Evolutionary conservation across 1,284 basidiomycete species (phyloP).

Genomic region (Vanrija pseudolonga): DNA sequence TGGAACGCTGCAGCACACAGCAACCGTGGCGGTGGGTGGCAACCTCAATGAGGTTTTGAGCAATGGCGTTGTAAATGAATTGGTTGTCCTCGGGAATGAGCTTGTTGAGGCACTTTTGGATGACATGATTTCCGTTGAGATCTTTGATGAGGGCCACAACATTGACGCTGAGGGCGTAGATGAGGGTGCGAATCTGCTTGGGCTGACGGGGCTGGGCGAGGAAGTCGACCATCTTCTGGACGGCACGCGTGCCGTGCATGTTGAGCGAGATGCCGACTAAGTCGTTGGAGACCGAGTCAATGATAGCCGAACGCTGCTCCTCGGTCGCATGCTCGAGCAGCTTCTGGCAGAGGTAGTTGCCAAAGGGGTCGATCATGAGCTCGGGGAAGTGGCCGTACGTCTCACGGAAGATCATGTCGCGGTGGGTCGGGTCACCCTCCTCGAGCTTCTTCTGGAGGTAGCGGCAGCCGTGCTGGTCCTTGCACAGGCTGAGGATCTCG

Average conservation of each 20-base stretch:
- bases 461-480: conserved; percentile 98
- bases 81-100: conserved; percentile 97
- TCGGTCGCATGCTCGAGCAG: conserved; percentile 96
- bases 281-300: conserved; percentile 95
- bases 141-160: conserved; percentile 99
- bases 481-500: conserved; percentile 89
- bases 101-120: conserved; percentile 99
- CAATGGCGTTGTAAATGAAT: conserved; percentile 99
- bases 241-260: conserved; percentile 99
- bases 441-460: conserved; percentile 99
- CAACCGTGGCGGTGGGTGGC: conserved; percentile 99
- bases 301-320: conserved; percentile 94
- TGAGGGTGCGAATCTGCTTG: conserved; percentile 92
- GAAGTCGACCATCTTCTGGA: conserved; percentile 99
- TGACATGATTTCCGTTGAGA: conserved; percentile 96
- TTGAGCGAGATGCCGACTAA: conserved; percentile 97
- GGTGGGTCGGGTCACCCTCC: conserved; percentile 86
- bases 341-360: conserved; percentile 99
- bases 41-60: conserved; percentile 97
- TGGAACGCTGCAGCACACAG: conserved; percentile 96
- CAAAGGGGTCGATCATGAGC: conserved; percentile 99
- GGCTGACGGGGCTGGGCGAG: conserved; percentile 86
- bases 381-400: conserved; percentile 98
- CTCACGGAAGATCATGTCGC: conserved; percentile 99
- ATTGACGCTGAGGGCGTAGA: conserved; percentile 91